Percentiles rank a stretch among this genome's conserved stretches.
Conservation (phyloP, 345 rosid genomes). For the Lepidium sativum region DNA sequence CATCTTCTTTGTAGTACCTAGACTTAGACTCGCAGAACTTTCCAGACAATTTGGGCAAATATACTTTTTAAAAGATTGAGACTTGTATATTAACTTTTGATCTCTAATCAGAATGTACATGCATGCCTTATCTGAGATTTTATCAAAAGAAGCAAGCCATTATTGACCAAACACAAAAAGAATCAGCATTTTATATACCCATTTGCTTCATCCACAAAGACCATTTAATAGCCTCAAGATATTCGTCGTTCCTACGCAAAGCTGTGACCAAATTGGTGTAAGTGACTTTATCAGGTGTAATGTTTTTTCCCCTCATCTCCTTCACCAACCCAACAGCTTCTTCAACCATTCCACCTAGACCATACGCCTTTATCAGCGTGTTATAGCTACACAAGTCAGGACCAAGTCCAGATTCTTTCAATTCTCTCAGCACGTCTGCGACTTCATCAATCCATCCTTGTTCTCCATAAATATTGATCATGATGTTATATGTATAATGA, state of each 20-base stretch:
- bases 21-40: not conserved
- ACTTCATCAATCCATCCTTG: constrained; percentile 81
- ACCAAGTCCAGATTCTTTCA: constrained; percentile 53
- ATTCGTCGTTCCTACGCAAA: constrained; percentile 61
- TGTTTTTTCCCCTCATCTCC: constrained; percentile 68
- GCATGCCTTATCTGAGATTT: not conserved
- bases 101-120: not conserved
- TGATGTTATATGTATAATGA: constrained; percentile 70
- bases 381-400: constrained; percentile 88
- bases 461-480: constrained; percentile 85
- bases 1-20: not conserved
- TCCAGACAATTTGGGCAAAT: not conserved
- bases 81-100: constrained; percentile 10
- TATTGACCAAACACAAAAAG: constrained; percentile 1
- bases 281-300: constrained; percentile 71
- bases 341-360: constrained; percentile 87
- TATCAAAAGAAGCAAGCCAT: not conserved
- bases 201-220: constrained; percentile 96
- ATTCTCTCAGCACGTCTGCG: constrained; percentile 41
- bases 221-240: constrained; percentile 88
- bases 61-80: not conserved
- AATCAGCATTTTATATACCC: constrained; percentile 34
- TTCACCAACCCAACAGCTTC: constrained; percentile 72
- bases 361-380: constrained; percentile 90
- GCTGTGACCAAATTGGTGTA: constrained; percentile 65